phyloP scores from a whole-genome alignment of 1,284 basidiomycete species.

The Coniophora puteana region DNA sequence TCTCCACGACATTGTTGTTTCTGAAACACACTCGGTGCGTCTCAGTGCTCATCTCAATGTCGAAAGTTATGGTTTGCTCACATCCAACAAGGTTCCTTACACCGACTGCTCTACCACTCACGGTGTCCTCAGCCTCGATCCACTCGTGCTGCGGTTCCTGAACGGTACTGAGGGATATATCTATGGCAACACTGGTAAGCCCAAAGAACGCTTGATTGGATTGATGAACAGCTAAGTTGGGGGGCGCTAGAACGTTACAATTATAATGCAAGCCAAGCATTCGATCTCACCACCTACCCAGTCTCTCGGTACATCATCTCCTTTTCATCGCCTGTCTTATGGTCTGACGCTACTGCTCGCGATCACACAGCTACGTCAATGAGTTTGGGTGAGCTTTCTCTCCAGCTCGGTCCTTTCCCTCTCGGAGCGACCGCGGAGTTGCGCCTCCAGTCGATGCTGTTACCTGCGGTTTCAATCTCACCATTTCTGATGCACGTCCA shows the following conservation, averaged over 20 bases:
- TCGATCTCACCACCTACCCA: conserved; percentile 55
- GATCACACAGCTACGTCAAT: conserved; percentile 45
- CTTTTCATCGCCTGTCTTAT: background rate
- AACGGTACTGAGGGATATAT: conserved; percentile 49
- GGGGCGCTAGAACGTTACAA: conserved; percentile 46
- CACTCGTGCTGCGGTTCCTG: conserved; percentile 49
- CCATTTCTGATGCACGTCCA: background rate
- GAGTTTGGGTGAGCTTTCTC: conserved; percentile 47
- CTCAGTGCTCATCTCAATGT: background rate
- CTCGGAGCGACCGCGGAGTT: too few relatives aligned
- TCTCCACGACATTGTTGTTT: conserved; percentile 44
- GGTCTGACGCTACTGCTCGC: conserved; percentile 1
- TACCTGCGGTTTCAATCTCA: background rate
- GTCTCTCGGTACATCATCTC: conserved; percentile 35
- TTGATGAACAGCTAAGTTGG: background rate
- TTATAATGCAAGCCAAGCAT: conserved; percentile 51
- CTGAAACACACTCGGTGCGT: conserved; percentile 48
- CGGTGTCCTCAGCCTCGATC: conserved; percentile 54
- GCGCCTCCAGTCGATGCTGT: too few relatives aligned
- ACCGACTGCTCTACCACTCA: conserved; percentile 61
- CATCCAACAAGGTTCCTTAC: conserved; percentile 45
- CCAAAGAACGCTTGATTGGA: background rate
- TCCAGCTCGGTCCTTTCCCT: too few relatives aligned
- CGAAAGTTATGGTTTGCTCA: background rate
- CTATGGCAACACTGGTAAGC: conserved; percentile 52